Conservation (phyloP, 441 rosid genomes). For the Populus hybrid region DNA sequence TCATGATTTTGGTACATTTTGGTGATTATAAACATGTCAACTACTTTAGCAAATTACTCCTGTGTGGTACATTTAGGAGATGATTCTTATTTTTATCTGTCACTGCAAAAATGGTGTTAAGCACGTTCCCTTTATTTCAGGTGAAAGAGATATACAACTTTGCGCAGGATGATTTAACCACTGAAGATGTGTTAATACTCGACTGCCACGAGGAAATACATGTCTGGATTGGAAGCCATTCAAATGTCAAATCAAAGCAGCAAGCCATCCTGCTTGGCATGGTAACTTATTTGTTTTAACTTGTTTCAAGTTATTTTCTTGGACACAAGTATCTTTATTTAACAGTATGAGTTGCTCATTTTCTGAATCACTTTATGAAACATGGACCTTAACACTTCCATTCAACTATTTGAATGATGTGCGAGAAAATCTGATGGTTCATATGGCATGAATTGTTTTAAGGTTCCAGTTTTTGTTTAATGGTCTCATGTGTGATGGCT, state of each 20-base stretch:
- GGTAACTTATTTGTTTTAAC: slow-evolving; percentile 42
- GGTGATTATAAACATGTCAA: not conserved
- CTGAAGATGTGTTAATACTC: slow-evolving; percentile 77
- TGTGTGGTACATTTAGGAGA: not conserved
- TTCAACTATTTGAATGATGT: not conserved
- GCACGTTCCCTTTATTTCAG: slow-evolving; percentile 35
- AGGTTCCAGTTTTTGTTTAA: not conserved
- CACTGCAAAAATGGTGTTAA: not conserved
- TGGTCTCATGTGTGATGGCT: not conserved
- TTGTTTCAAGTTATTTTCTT: slow-evolving; percentile 10
- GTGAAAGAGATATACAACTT: slow-evolving; percentile 84
- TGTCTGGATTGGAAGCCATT: slow-evolving; percentile 83
- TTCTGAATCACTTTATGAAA: not conserved
- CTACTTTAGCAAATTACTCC: not conserved
- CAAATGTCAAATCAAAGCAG: slow-evolving; percentile 53
- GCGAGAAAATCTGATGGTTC: slow-evolving; percentile 6
- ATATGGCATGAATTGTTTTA: not conserved
- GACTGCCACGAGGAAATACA: slow-evolving; percentile 71
- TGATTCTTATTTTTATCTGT: not conserved
- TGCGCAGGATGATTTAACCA: slow-evolving; percentile 87
- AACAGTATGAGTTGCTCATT: not conserved
- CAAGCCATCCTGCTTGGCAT: slow-evolving; percentile 62
- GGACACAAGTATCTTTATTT: slow-evolving; percentile 1
- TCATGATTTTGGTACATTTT: not conserved
- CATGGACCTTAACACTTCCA: not conserved